Percentiles rank a stretch among this genome's conserved stretches.
These are phyloP conservation scores for Penicillium sp. DNA, from an alignment of 2,329 filamentous ascomycete species.

Conservation along the genomic window DNA sequence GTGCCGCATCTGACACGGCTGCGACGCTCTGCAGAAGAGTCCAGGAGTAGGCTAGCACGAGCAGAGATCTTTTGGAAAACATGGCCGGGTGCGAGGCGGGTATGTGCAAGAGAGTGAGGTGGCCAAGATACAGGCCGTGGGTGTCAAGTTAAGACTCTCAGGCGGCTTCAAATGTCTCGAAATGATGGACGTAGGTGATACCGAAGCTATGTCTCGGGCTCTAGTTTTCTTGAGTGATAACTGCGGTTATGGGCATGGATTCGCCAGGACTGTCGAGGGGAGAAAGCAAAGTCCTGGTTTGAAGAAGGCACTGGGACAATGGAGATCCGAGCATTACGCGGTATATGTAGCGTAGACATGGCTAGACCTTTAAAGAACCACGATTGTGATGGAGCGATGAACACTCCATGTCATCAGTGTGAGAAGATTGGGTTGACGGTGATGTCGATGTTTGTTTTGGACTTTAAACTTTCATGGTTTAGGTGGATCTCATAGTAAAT, in stretches of 20 bases:
- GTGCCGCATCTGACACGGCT: conserved; percentile 7
- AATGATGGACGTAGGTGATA: background rate
- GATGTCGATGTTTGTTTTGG: conserved; percentile 1
- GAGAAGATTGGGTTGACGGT: background rate
- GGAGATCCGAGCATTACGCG: conserved; percentile 1
- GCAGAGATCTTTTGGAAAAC: conserved; percentile 19
- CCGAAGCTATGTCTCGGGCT: background rate
- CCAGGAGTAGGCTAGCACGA: conserved; percentile 18
- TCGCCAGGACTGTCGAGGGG: background rate
- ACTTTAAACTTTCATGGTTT: conserved; percentile 1
- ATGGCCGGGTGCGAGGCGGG: conserved; percentile 11
- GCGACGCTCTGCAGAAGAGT: conserved; percentile 15
- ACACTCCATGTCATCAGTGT: conserved; percentile 21
- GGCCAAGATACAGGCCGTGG: background rate
- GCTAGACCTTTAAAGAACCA: conserved; percentile 1
- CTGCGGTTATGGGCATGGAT: background rate
- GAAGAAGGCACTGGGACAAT: background rate
- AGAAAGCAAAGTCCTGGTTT: background rate
- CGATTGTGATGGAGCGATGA: conserved; percentile 16
- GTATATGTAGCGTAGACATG: conserved; percentile 18
- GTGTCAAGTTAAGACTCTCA: background rate
- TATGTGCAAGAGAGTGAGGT: background rate
- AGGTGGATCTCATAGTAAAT: conserved; percentile 9
- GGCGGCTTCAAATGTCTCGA: background rate
- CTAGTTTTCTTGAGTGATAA: background rate